Evolutionary conservation across 352 stramenopile species (phyloP).

Genomic region (Pythium utonaiense): DNA sequence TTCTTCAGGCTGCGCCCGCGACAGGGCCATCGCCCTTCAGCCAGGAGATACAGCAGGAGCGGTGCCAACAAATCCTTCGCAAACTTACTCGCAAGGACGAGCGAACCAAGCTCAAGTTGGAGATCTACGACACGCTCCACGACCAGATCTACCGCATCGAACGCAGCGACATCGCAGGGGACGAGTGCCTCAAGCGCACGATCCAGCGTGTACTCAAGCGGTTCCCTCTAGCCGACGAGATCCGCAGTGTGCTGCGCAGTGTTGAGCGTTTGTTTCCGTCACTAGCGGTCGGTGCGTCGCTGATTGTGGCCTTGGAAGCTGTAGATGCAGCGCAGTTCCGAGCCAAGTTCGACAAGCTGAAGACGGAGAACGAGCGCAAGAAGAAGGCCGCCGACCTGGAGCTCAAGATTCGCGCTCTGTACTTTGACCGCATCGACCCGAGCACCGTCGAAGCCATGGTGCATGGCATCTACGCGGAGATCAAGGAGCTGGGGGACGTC

Average conservation of each 20-base stretch:
- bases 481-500: constrained; percentile 65
- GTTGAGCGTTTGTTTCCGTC: constrained; percentile 74
- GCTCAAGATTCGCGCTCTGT: constrained; percentile 86
- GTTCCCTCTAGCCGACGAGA: constrained; percentile 56
- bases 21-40: constrained; percentile 1
- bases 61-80: constrained; percentile 46
- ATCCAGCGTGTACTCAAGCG: constrained; percentile 55
- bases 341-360: constrained; percentile 37
- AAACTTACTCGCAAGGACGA: constrained; percentile 67
- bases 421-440: constrained; percentile 88
- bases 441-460: constrained; percentile 77
- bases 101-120: constrained; percentile 47
- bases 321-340: constrained; percentile 31
- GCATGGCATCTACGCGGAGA: constrained; percentile 73
- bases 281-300: constrained; percentile 30
- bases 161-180: constrained; percentile 26
- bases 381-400: constrained; percentile 84
- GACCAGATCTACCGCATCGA: constrained; percentile 60
- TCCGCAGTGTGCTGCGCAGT: constrained; percentile 83
- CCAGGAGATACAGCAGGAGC: constrained; percentile 9
- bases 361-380: constrained; percentile 57
- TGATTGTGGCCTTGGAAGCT: constrained; percentile 24
- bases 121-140: constrained; percentile 53
- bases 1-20: constrained; percentile 25
- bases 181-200: constrained; percentile 28